These are phyloP conservation scores for Penicillium sp. DNA, from an alignment of 2,329 filamentous ascomycete genomes.

Conservation along the genomic window DNA sequence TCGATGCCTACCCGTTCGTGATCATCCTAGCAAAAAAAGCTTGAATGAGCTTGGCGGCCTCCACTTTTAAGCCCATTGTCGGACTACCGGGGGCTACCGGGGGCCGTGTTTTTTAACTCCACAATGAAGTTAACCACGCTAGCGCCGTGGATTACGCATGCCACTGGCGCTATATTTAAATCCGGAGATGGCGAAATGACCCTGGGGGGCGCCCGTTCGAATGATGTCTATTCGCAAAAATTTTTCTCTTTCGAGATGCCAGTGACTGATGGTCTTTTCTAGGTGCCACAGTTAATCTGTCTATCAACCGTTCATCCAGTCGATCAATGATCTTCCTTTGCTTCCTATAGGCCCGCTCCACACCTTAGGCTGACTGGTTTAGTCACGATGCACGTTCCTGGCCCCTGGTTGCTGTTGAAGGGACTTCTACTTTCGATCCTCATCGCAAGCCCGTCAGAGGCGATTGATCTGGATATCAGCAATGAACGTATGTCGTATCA, in stretches of 20 bases:
- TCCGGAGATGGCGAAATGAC: conserved; percentile 1
- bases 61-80: conserved; percentile 4
- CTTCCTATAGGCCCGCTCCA: not conserved
- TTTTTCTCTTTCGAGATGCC: not conserved
- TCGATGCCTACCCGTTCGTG: not conserved
- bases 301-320: not conserved
- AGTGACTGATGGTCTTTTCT: not conserved
- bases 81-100: conserved; percentile 1
- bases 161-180: conserved; percentile 14
- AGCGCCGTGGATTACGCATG: conserved; percentile 24
- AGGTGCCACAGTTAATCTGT: not conserved
- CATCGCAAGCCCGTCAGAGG: conserved; percentile 3
- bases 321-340: not conserved
- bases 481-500: conserved; percentile 20
- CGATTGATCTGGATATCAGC: conserved; percentile 27
- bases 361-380: not conserved
- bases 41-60: conserved; percentile 17
- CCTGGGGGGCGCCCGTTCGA: not conserved
- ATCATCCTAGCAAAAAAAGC: conserved; percentile 13
- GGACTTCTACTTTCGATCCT: conserved; percentile 4
- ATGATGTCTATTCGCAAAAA: too few species aligned
- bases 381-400: conserved; percentile 9
- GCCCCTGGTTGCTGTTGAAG: not conserved
- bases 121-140: conserved; percentile 22
- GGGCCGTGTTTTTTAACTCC: conserved; percentile 4